phyloP scores from a whole-genome alignment of 768 basidiomycete genomes.

The Pilatotrama ljubarskyi region DNA sequence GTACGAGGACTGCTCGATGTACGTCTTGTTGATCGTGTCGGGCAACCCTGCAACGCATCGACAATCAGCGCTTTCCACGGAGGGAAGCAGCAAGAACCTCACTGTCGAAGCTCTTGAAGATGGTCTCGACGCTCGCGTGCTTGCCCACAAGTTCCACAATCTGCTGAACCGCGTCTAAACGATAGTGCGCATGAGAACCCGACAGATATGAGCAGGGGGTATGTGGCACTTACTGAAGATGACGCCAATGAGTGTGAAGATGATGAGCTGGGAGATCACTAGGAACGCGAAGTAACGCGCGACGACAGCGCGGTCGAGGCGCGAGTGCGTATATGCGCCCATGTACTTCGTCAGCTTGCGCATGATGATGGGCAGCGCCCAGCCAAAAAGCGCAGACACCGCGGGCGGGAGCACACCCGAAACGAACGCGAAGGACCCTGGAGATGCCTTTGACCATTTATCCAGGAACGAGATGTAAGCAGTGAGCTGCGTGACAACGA shows the following conservation, averaged over 20 bases:
- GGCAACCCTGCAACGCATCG: slow-evolving; percentile 57
- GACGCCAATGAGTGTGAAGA: slow-evolving; percentile 93
- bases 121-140: slow-evolving; percentile 45
- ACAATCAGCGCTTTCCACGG: not conserved
- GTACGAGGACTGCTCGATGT: slow-evolving; percentile 88
- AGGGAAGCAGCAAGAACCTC: not conserved
- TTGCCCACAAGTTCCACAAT: slow-evolving; percentile 50
- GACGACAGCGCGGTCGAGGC: slow-evolving; percentile 86
- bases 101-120: slow-evolving; percentile 50
- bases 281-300: slow-evolving; percentile 94
- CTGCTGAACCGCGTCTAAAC: slow-evolving; percentile 36
- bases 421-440: slow-evolving; percentile 72
- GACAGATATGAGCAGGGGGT: not conserved
- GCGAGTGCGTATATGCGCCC: slow-evolving; percentile 68
- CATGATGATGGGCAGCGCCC: slow-evolving; percentile 90
- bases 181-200: not conserved
- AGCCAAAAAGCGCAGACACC: slow-evolving; percentile 85
- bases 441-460: slow-evolving; percentile 66
- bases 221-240: slow-evolving; percentile 63
- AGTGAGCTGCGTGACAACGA: slow-evolving; percentile 45
- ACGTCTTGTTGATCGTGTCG: slow-evolving; percentile 75
- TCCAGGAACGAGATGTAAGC: slow-evolving; percentile 74
- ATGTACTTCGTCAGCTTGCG: slow-evolving; percentile 76
- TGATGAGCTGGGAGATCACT: slow-evolving; percentile 88
- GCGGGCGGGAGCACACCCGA: slow-evolving; percentile 93